Evolutionary conservation across 495 filamentous ascomycete genomes (phyloP).

Genomic region (Entonaema liquescens): DNA sequence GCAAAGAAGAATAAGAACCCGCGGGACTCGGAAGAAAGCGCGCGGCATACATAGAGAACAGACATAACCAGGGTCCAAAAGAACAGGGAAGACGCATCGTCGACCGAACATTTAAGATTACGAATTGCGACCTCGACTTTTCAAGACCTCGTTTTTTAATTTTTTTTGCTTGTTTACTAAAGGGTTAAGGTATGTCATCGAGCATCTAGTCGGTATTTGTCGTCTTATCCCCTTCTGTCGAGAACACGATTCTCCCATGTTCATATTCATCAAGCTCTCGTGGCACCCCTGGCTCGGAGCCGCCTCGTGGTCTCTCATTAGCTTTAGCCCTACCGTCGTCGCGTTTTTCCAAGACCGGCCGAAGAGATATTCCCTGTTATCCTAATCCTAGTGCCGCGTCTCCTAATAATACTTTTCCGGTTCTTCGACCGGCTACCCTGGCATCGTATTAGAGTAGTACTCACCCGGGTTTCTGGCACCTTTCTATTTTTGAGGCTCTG

Average conservation of each 20-base stretch:
- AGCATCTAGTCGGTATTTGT: conserved; percentile 15
- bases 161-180: neutral
- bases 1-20: conserved; percentile 3
- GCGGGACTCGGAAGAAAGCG: neutral
- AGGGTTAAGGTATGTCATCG: conserved; percentile 34
- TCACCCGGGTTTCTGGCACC: conserved; percentile 23
- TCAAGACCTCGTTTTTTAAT: neutral
- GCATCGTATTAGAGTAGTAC: conserved; percentile 34
- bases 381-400: conserved; percentile 15
- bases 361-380: conserved; percentile 14
- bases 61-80: neutral
- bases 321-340: conserved; percentile 15
- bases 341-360: conserved; percentile 12
- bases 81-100: conserved; percentile 26
- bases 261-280: conserved; percentile 18
- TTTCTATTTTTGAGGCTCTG: conserved; percentile 24
- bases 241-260: conserved; percentile 5
- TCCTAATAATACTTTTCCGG: conserved; percentile 24
- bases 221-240: conserved; percentile 10
- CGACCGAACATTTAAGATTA: conserved; percentile 35
- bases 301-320: conserved; percentile 17
- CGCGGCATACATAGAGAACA: conserved; percentile 1
- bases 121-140: conserved; percentile 29
- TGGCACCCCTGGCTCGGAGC: conserved; percentile 31
- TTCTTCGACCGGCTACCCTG: conserved; percentile 19